Evolutionary conservation across 78 protist genomes (phyloP).

Genomic region (Pelomyxa schiedti): DNA sequence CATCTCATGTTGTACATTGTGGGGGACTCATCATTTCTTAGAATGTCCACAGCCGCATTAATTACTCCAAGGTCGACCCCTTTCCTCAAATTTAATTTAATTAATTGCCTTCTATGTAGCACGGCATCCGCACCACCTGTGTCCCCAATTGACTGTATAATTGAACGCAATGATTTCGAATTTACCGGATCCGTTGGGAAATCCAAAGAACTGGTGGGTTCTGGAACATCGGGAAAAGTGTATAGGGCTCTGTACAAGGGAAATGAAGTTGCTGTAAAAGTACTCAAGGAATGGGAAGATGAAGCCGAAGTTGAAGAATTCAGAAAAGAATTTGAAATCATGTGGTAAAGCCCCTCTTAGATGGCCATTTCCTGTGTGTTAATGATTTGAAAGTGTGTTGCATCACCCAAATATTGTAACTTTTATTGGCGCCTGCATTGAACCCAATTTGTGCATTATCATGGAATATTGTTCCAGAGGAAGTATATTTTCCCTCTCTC

Average conservation of each 20-base stretch:
- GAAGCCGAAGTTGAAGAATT: slow-evolving; percentile 42
- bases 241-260: slow-evolving; percentile 43
- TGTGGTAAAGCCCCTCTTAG: no score
- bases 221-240: slow-evolving; percentile 50
- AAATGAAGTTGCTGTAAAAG: slow-evolving; percentile 55
- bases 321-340: slow-evolving; percentile 59
- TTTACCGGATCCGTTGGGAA: slow-evolving; percentile 41
- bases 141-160: no score
- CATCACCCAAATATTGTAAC: slow-evolving; percentile 34
- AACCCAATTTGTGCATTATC: slow-evolving; percentile 55
- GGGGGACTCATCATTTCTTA: no score
- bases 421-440: slow-evolving; percentile 56
- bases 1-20: no score
- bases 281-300: slow-evolving; percentile 26
- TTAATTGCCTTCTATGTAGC: no score
- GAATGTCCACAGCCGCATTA: no score
- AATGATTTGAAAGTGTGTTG: no score
- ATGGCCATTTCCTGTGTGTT: no score
- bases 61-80: no score
- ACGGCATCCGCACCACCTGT: no score
- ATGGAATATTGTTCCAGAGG: slow-evolving; percentile 61
- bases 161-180: slow-evolving; percentile 24
- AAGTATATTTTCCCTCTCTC: no score
- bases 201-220: slow-evolving; percentile 40
- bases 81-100: no score